These are phyloP conservation scores for Hepatocystis sp. DNA, from an alignment of 169 alveolate genomes.

Conservation along the genomic window DNA sequence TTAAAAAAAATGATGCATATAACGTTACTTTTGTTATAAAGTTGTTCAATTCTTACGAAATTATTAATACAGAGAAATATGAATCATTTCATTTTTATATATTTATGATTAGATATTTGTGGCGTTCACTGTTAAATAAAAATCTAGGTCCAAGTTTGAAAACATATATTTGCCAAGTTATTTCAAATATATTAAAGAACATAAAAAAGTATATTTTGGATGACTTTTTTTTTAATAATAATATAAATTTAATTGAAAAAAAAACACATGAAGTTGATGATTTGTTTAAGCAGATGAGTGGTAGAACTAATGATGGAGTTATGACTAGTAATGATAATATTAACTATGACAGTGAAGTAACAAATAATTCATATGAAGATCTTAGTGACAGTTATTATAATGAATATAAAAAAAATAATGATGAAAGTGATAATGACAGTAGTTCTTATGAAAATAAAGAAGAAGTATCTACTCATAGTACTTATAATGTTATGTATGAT, in stretches of 20 bases:
- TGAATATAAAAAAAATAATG: constrained; percentile 30
- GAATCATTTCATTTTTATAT: constrained; percentile 59
- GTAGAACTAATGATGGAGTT: neutral
- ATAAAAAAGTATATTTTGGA: constrained; percentile 47
- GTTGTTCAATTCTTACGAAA: constrained; percentile 40
- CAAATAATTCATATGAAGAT: constrained; percentile 45
- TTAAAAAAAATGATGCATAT: constrained; percentile 42
- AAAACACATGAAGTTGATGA: constrained; percentile 2
- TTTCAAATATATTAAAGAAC: constrained; percentile 40
- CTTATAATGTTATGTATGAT: constrained; percentile 18
- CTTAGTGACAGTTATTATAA: constrained; percentile 45
- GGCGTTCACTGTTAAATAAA: constrained; percentile 46
- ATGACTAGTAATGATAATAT: neutral
- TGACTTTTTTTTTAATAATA: constrained; percentile 64
- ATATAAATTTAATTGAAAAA: constrained; percentile 21
- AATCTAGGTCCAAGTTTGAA: constrained; percentile 52
- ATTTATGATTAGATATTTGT: constrained; percentile 63
- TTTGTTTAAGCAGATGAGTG: no score
- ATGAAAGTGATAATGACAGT: constrained; percentile 60
- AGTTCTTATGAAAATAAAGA: constrained; percentile 31
- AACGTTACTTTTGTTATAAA: constrained; percentile 49
- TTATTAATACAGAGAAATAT: constrained; percentile 39
- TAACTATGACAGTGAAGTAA: constrained; percentile 19
- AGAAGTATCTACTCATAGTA: constrained; percentile 3
- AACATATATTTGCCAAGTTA: constrained; percentile 40